Percentiles rank a stretch among this genome's conserved stretches.
Evolutionary conservation across 352 stramenopile genomes (phyloP).

Genomic region (Globisporangium carolinianum): DNA sequence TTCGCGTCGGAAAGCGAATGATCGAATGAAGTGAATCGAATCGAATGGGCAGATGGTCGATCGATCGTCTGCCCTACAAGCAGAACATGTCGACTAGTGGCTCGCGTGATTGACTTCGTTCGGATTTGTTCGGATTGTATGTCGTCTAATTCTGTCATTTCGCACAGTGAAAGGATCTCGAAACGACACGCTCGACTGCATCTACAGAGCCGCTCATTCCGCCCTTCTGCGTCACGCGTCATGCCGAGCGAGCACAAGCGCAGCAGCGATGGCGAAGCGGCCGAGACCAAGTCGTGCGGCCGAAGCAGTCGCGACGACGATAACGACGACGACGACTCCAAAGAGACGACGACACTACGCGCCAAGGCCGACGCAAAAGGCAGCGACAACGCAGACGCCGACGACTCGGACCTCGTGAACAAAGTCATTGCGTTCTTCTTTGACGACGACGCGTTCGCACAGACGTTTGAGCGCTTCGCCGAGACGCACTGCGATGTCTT

Average conservation of each 20-base stretch:
- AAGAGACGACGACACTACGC: not conserved
- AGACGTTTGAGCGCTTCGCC: constrained; percentile 64
- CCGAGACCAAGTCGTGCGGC: constrained; percentile 3
- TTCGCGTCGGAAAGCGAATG: too few species aligned
- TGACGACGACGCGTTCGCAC: constrained; percentile 69
- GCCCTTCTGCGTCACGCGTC: not conserved
- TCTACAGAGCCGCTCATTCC: too few species aligned
- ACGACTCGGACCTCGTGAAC: constrained; percentile 34
- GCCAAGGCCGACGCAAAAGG: constrained; percentile 27
- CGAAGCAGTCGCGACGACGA: not conserved
- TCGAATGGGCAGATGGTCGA: too few species aligned
- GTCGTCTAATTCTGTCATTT: too few species aligned
- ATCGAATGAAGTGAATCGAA: too few species aligned
- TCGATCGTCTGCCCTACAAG: too few species aligned
- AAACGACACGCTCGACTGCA: too few species aligned
- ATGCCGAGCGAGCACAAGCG: constrained; percentile 31
- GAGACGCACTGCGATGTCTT: constrained; percentile 55
- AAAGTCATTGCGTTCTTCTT: constrained; percentile 78
- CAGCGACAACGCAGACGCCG: constrained; percentile 8
- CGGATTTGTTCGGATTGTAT: too few species aligned
- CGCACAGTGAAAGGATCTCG: too few species aligned
- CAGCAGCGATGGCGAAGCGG: constrained; percentile 16
- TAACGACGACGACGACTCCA: not conserved
- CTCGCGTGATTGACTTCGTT: too few species aligned
- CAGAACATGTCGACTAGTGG: too few species aligned